A percentile compares a stretch with the other conserved stretches of the same genome.
phyloP scores from a whole-genome alignment of 1,139 yeast genomes.

The Cylindricascospora bacillispora region DNA sequence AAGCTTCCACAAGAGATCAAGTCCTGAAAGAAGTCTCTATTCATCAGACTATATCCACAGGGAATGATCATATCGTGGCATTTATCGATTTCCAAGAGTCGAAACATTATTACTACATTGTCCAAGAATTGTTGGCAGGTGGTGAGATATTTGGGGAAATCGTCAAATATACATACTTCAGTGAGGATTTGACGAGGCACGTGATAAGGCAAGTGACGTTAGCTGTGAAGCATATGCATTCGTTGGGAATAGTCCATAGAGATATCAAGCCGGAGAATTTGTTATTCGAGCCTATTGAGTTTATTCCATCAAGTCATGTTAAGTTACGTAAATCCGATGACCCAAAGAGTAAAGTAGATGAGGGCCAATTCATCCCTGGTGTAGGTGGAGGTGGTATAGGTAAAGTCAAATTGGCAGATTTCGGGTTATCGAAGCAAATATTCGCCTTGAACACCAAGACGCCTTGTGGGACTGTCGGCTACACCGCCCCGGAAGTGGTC shows the following conservation, averaged over 20 bases:
- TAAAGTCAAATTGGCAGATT: conserved; percentile 75
- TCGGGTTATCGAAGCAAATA: conserved; percentile 81
- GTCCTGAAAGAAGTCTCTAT: conserved; percentile 77
- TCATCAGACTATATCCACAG: conserved; percentile 23
- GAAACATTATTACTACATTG: conserved; percentile 55
- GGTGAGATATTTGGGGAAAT: conserved; percentile 94
- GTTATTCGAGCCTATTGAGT: conserved; percentile 64
- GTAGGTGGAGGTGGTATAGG: conserved; percentile 91
- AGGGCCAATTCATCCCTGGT: conserved; percentile 66
- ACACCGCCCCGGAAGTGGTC: conserved; percentile 92
- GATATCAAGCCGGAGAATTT: conserved; percentile 94
- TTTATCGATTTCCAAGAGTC: conserved; percentile 59
- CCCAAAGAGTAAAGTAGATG: conserved; percentile 56
- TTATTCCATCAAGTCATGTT: conserved; percentile 38
- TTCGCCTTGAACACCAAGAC: conserved; percentile 59
- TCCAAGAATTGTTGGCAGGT: conserved; percentile 78
- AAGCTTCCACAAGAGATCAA: conserved; percentile 23
- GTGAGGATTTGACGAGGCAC: conserved; percentile 76
- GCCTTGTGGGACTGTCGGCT: conserved; percentile 85
- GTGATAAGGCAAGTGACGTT: conserved; percentile 74
- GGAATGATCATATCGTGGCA: conserved; percentile 60
- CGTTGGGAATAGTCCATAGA: conserved; percentile 80
- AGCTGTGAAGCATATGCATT: conserved; percentile 73
- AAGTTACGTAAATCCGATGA: conserved; percentile 65
- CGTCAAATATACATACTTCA: conserved; percentile 79